Evolutionary conservation across 768 basidiomycete genomes (phyloP).

Genomic region (Lactarius deliciosus): DNA sequence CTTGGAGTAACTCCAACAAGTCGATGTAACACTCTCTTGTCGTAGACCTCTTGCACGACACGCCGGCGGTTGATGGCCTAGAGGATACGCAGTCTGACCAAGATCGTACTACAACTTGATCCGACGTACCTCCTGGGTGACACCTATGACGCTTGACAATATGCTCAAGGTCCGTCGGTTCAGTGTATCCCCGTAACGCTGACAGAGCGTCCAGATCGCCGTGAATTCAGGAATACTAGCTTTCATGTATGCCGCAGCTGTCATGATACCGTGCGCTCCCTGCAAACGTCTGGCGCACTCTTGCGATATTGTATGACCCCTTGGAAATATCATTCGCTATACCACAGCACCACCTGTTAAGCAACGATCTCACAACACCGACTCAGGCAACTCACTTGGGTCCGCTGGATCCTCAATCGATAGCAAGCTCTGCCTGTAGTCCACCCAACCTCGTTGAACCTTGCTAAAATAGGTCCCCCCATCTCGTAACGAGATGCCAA

Average conservation of each 20-base stretch:
- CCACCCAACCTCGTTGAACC: constrained; percentile 75
- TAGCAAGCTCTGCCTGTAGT: constrained; percentile 58
- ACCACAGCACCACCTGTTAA: constrained; percentile 11
- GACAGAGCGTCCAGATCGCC: constrained; percentile 50
- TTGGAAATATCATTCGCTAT: constrained; percentile 91
- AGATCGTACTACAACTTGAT: constrained; percentile 1
- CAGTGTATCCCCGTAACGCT: constrained; percentile 44
- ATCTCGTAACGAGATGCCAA: constrained; percentile 83
- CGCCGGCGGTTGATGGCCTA: constrained; percentile 76
- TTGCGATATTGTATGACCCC: constrained; percentile 80
- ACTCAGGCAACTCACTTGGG: constrained; percentile 53
- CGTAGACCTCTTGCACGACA: constrained; percentile 67
- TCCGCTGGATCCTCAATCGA: constrained; percentile 96
- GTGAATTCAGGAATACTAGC: constrained; percentile 61
- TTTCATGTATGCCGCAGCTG: constrained; percentile 65
- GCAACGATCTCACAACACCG: background rate
- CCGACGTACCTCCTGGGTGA: constrained; percentile 73
- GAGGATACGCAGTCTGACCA: background rate
- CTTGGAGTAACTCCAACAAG: constrained; percentile 47
- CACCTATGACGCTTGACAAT: constrained; percentile 72
- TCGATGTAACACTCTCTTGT: constrained; percentile 56
- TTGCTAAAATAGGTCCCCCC: constrained; percentile 92
- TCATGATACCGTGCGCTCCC: constrained; percentile 77
- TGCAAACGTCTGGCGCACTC: constrained; percentile 81
- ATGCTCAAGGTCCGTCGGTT: constrained; percentile 72